Evolutionary conservation across 73 alveolate genomes (phyloP), one percentile per base, ranked within the genome.

Genomic region (Paramecium sonneborni): DNA sequence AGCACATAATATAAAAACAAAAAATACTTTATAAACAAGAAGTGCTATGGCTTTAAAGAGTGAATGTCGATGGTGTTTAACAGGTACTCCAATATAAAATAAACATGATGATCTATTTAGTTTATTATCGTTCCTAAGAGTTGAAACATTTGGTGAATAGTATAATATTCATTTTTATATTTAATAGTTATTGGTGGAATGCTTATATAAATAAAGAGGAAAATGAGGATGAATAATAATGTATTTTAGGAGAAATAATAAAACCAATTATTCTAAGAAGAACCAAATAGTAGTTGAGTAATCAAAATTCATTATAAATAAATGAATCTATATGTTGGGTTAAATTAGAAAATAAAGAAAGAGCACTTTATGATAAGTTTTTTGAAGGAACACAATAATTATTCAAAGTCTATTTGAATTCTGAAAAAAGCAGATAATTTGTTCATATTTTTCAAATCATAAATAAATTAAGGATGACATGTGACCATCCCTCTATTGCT

Each of bases 21-120:
- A 85, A 23, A 58, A 5, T n/a, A 62, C 88, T 37, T 8, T 21
- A 58, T 57, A 24, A 41, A 30, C 85, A 30, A 86, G 72, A 46
- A 85, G 88, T 35, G 62, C 67, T 20, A 34, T 72, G 41, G 93
- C 84, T 11, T 62, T 86, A 23, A 30, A 86, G 41, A 62, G 72
- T 11, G 72, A 57, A 57, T 86, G 32, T 24, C 20, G 87, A 86
- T 86, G 93, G 93, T 86, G 88, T 34, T 48, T 86, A 6, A 86
- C 93, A 3, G 93, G 93, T 67, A 86, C 93, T 67, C 93, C 93
- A 23, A 39, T 86, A 10, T 86, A 86, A 34, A 86, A 86, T 37
- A 86, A 86, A 37, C 58, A 62, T 62, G 93, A 86, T 8, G 93
- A 86, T 62, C 21, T 86, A 39, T 86, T 86, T 38, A 76, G 62